Percentiles rank a stretch among this genome's conserved stretches.
Evolutionary conservation across 1,284 basidiomycete genomes (phyloP).

Genomic region (Exobasidium rhododendri): DNA sequence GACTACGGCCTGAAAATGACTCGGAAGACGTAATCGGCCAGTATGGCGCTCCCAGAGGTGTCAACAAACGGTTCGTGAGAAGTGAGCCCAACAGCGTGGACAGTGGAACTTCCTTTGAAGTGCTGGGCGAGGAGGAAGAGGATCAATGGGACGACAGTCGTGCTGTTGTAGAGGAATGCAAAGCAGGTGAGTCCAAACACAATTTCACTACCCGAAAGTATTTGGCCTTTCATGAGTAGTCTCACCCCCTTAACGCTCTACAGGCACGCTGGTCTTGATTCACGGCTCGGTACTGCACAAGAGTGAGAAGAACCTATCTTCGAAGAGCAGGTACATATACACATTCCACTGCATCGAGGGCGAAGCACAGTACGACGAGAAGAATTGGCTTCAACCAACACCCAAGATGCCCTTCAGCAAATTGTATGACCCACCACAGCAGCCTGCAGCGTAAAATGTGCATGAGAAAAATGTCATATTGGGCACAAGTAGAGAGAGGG

Average conservation of each 20-base stretch:
- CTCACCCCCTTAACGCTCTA: neutral
- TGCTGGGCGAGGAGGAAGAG: conserved; percentile 27
- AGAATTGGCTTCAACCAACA: conserved; percentile 44
- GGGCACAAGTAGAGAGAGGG: neutral
- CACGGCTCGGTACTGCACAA: conserved; percentile 47
- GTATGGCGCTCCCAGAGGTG: conserved; percentile 27
- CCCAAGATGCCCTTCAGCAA: conserved; percentile 26
- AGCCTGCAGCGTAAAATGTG: neutral
- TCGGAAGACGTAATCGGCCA: conserved; percentile 10
- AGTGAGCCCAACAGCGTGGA: conserved; percentile 18
- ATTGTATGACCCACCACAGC: conserved; percentile 21
- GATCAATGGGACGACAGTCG: conserved; percentile 21
- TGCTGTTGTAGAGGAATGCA: conserved; percentile 31
- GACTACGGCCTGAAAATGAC: conserved; percentile 13
- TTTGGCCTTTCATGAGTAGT: too few species aligned
- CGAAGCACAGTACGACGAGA: conserved; percentile 36
- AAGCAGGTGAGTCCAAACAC: conserved; percentile 21
- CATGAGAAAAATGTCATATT: neutral
- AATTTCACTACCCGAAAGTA: neutral
- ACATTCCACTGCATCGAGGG: conserved; percentile 51
- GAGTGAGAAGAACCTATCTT: conserved; percentile 33
- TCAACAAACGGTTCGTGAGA: conserved; percentile 43
- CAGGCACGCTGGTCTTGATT: conserved; percentile 40
- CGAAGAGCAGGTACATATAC: conserved; percentile 41
- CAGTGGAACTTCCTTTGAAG: conserved; percentile 30